Conservation (phyloP, 106 monocot genomes). For the Allium cepa region DNA sequence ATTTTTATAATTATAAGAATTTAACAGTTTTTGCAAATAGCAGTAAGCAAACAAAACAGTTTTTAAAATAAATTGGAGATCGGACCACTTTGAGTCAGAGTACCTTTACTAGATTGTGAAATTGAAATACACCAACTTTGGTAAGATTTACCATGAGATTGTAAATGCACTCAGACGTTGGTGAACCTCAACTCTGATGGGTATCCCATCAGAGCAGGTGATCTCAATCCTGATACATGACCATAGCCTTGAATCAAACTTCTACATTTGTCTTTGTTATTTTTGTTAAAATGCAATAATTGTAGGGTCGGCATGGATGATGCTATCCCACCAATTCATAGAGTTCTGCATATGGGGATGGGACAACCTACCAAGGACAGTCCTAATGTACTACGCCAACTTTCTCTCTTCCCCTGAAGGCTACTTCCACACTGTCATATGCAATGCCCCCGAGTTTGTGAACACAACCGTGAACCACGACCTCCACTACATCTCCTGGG, state of each 20-base stretch:
- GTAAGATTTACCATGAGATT: too few species aligned
- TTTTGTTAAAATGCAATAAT: background rate
- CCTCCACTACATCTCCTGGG: constrained; percentile 24
- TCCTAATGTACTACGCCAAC: constrained; percentile 66
- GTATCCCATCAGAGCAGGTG: too few species aligned
- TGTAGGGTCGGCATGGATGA: constrained; percentile 29
- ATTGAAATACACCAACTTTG: too few species aligned
- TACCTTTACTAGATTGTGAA: too few species aligned
- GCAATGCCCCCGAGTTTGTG: constrained; percentile 13
- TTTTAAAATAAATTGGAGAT: too few species aligned
- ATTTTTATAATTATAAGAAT: too few species aligned
- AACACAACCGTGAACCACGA: constrained; percentile 30
- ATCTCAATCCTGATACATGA: too few species aligned
- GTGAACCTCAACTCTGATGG: too few species aligned
- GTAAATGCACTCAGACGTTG: too few species aligned
- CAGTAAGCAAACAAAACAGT: too few species aligned
- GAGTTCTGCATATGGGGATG: constrained; percentile 72
- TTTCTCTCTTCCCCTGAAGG: constrained; percentile 69
- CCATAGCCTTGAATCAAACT: background rate
- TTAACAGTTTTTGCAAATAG: too few species aligned
- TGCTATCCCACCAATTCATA: constrained; percentile 41
- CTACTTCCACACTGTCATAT: constrained; percentile 30
- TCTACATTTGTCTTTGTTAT: background rate
- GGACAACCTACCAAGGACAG: constrained; percentile 59
- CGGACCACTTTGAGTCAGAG: too few species aligned